These are phyloP conservation scores for Capsella bursapastoris DNA, from an alignment of 345 rosid species.

Conservation along the genomic window DNA sequence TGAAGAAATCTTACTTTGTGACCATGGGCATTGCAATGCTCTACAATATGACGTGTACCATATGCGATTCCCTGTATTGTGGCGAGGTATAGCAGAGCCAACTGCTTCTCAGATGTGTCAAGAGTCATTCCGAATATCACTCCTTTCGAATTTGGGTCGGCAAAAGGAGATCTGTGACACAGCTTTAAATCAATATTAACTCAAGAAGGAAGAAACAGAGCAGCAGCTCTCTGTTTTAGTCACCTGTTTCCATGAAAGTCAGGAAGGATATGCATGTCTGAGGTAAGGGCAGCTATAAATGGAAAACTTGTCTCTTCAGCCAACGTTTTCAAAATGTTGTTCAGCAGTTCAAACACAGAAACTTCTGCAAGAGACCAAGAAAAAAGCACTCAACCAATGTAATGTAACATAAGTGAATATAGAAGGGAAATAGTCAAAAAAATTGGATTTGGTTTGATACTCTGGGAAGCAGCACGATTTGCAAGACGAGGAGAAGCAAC, in stretches of 20 bases:
- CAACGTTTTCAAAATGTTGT: constrained; percentile 62
- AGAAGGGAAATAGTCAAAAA: not conserved
- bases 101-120: constrained; percentile 77
- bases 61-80: constrained; percentile 85
- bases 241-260: constrained; percentile 98
- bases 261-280: constrained; percentile 77
- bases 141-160: constrained; percentile 90
- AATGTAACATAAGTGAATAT: not conserved
- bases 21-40: constrained; percentile 92
- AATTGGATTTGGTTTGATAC: constrained; percentile 43
- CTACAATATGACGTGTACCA: constrained; percentile 91
- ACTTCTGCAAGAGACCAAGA: constrained; percentile 57
- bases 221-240: not conserved
- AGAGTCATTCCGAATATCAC: constrained; percentile 83
- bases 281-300: constrained; percentile 83
- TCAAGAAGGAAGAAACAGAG: constrained; percentile 7
- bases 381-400: not conserved
- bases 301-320: constrained; percentile 61
- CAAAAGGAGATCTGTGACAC: constrained; percentile 81
- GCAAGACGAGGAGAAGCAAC: constrained; percentile 91
- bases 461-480: constrained; percentile 85
- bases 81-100: constrained; percentile 88
- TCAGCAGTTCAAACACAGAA: constrained; percentile 77
- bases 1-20: constrained; percentile 62
- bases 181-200: constrained; percentile 32